Percentiles rank a stretch among this genome's conserved stretches.
These are phyloP conservation scores for Cladorrhinum sp. DNA, from an alignment of 2,329 filamentous ascomycete genomes.

Conservation along the genomic window DNA sequence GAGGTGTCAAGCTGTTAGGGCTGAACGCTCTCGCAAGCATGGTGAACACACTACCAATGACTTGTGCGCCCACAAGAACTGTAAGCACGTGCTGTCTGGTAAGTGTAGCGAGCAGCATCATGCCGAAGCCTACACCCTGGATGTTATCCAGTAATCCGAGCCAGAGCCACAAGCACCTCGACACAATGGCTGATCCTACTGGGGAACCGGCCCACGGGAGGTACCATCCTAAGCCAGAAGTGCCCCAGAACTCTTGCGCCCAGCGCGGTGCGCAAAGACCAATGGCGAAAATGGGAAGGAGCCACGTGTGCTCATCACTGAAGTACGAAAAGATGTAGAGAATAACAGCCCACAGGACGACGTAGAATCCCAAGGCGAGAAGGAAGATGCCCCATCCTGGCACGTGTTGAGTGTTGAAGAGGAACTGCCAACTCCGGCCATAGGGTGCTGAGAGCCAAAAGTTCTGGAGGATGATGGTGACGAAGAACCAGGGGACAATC, in stretches of 20 bases:
- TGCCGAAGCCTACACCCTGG: conserved; percentile 65
- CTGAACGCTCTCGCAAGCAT: conserved; percentile 60
- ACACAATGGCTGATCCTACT: conserved; percentile 52
- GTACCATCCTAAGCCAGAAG: conserved; percentile 57
- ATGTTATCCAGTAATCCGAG: conserved; percentile 63
- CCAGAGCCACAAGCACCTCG: conserved; percentile 63
- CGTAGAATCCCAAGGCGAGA: conserved; percentile 54
- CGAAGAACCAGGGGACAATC: conserved; percentile 65
- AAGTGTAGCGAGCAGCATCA: conserved; percentile 64
- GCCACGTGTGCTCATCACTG: conserved; percentile 62
- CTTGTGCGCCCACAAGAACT: conserved; percentile 58
- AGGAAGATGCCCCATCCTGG: conserved; percentile 55
- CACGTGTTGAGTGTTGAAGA: conserved; percentile 57
- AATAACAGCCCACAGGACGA: conserved; percentile 53
- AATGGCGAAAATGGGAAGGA: conserved; percentile 65
- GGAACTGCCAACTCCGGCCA: conserved; percentile 64
- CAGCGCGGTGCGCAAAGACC: conserved; percentile 64
- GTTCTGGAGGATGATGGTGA: conserved; percentile 62
- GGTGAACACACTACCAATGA: conserved; percentile 59
- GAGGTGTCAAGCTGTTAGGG: conserved; percentile 60
- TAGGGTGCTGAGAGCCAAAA: conserved; percentile 65
- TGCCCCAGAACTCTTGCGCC: conserved; percentile 66
- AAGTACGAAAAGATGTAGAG: conserved; percentile 52
- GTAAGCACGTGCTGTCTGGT: conserved; percentile 64
- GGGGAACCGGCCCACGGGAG: conserved; percentile 60